phyloP scores from a whole-genome alignment of 768 basidiomycete species.

The Porpolomopsis calyptriformis region DNA sequence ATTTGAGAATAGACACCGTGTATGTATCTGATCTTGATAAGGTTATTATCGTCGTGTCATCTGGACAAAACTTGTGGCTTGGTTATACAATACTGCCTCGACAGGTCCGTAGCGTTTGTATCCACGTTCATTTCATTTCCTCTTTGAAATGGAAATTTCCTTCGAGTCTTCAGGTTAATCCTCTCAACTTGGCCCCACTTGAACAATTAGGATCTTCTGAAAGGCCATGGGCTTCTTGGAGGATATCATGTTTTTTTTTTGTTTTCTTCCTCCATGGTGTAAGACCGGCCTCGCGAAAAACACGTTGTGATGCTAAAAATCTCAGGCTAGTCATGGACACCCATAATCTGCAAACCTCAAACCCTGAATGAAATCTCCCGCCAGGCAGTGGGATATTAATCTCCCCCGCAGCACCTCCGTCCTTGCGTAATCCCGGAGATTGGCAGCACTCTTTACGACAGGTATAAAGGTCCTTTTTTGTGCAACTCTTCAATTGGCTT shows the following conservation, averaged over 20 bases:
- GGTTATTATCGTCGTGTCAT: not conserved
- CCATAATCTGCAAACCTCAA: not conserved
- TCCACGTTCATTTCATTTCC: too few species aligned
- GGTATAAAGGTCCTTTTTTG: conserved; percentile 2
- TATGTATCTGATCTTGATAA: not conserved
- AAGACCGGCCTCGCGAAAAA: conserved; percentile 30
- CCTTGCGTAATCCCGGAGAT: not conserved
- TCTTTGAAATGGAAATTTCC: too few species aligned
- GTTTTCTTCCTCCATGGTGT: not conserved
- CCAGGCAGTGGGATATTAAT: conserved; percentile 12
- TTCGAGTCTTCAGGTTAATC: too few species aligned
- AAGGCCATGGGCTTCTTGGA: too few species aligned
- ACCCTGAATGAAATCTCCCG: not conserved
- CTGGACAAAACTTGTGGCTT: not conserved
- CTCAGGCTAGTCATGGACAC: not conserved
- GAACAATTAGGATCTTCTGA: too few species aligned
- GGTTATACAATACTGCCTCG: too few species aligned
- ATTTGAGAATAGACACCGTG: not conserved
- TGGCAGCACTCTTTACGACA: conserved; percentile 3
- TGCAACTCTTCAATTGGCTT: conserved; percentile 1
- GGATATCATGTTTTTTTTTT: too few species aligned
- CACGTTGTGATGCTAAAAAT: conserved; percentile 36
- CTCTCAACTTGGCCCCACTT: too few species aligned
- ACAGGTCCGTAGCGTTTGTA: too few species aligned
- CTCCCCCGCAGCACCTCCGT: conserved; percentile 6